Percentiles rank a stretch among this genome's conserved stretches.
phyloP scores from a whole-genome alignment of 2,329 filamentous ascomycete species.

The Ambrosiella xylebori region DNA sequence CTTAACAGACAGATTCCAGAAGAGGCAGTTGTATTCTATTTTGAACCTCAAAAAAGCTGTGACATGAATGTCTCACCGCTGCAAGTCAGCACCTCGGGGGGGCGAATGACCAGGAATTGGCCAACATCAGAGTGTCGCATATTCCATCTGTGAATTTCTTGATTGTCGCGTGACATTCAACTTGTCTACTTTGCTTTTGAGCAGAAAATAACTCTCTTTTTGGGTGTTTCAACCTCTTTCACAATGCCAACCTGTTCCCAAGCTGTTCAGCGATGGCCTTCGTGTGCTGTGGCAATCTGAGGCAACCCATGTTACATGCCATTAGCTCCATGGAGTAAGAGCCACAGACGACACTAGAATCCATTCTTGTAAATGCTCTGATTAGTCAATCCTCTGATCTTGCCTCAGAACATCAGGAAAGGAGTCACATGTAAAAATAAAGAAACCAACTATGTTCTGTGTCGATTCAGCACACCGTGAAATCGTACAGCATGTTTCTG shows the following conservation, averaged over 20 bases:
- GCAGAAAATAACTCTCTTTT: neutral
- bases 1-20: neutral
- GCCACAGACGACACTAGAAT: neutral
- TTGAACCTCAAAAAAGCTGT: neutral
- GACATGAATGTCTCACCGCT: neutral
- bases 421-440: neutral
- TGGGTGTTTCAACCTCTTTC: neutral
- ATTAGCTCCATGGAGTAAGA: no score
- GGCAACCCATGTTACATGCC: neutral
- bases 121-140: neutral
- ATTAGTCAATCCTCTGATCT: neutral
- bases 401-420: neutral
- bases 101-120: neutral
- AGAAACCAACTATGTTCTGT: neutral
- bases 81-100: neutral
- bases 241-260: no score
- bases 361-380: neutral
- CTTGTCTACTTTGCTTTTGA: neutral
- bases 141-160: neutral
- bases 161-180: neutral
- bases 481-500: neutral
- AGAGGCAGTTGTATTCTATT: conserved; percentile 1
- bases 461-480: neutral
- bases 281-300: neutral
- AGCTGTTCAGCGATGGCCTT: no score